These are phyloP conservation scores for Fusarium fracticaudum DNA, from an alignment of 2,329 filamentous ascomycete genomes.

Conservation along the genomic window DNA sequence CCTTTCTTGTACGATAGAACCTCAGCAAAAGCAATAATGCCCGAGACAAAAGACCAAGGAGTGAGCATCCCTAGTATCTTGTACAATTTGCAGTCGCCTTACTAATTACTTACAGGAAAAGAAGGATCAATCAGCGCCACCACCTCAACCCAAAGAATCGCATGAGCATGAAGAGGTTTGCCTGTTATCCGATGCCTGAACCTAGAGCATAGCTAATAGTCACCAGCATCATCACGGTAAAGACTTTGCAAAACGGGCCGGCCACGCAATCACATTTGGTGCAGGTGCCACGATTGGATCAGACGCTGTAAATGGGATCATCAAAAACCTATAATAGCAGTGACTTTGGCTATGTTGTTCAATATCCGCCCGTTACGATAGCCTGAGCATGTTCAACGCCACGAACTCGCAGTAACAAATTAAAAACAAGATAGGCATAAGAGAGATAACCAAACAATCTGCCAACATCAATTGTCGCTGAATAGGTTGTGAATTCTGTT, in stretches of 20 bases:
- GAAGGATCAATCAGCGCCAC: not conserved
- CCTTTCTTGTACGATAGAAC: rapidly evolving
- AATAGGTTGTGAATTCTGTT: rapidly evolving
- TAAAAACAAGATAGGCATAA: not conserved
- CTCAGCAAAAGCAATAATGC: not conserved
- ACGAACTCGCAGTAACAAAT: rapidly evolving
- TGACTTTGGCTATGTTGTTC: rapidly evolving
- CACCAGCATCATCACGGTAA: not conserved
- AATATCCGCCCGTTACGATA: rapidly evolving
- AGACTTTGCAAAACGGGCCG: not conserved
- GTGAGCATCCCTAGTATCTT: not conserved
- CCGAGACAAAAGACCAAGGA: not conserved
- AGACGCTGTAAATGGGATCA: not conserved
- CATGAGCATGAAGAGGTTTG: not conserved
- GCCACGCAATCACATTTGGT: not conserved
- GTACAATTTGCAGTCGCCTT: rapidly evolving
- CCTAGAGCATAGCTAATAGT: rapidly evolving
- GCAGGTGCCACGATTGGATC: not conserved
- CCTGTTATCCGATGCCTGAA: rapidly evolving
- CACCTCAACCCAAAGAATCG: not conserved
- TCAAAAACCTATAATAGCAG: not conserved
- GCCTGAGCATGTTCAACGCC: rapidly evolving
- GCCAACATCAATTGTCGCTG: no score
- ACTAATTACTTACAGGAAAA: not conserved
- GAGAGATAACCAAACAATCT: no score